Evolutionary conservation across 208 protist genomes (phyloP).

Genomic region (Trypanosoma avium): DNA sequence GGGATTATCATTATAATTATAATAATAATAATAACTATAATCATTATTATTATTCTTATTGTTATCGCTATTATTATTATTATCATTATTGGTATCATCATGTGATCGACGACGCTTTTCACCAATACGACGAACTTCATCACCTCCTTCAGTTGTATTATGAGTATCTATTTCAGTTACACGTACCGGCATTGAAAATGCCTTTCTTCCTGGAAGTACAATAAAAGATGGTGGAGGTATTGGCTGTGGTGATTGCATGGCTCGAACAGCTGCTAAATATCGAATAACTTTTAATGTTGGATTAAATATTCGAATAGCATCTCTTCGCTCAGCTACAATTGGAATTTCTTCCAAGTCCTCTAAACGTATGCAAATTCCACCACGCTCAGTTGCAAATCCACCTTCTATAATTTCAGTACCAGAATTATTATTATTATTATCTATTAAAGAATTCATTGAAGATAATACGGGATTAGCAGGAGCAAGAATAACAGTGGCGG

Average conservation of each 20-base stretch:
- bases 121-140: background rate
- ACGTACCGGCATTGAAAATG: background rate
- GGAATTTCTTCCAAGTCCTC: constrained; percentile 13
- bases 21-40: background rate
- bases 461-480: background rate
- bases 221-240: constrained; percentile 16
- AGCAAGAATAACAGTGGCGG: constrained; percentile 26
- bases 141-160: background rate
- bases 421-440: background rate
- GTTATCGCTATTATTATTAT: background rate
- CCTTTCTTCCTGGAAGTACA: constrained; percentile 8
- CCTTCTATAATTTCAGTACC: background rate
- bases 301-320: constrained; percentile 61
- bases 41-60: background rate
- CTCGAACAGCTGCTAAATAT: constrained; percentile 29
- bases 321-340: constrained; percentile 41
- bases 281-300: constrained; percentile 38
- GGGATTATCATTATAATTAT: background rate
- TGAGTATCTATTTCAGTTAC: background rate
- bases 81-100: background rate
- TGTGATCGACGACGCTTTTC: background rate
- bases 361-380: constrained; percentile 7
- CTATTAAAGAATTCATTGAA: background rate
- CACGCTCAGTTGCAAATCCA: background rate
- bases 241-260: constrained; percentile 19